These are phyloP conservation scores for Hypericum androsaemum DNA, from an alignment of 345 rosid species.

Conservation along the genomic window DNA sequence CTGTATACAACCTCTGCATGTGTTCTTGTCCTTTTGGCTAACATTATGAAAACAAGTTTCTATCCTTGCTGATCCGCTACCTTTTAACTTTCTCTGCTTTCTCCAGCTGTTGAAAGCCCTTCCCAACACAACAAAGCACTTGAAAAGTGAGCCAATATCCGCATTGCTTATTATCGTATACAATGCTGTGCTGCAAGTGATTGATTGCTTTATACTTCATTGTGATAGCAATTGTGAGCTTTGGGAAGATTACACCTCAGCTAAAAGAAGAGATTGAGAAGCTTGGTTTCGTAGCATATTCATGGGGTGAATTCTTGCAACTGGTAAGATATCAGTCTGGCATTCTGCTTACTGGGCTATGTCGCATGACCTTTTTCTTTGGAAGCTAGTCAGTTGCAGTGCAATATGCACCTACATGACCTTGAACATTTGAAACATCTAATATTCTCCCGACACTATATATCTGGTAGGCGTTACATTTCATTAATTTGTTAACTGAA, in stretches of 20 bases:
- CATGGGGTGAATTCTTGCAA: constrained; percentile 80
- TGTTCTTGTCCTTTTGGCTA: too few relatives aligned
- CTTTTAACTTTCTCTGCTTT: constrained; percentile 10
- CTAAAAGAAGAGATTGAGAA: constrained; percentile 56
- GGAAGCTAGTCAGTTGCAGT: too few relatives aligned
- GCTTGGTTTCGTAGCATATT: constrained; percentile 46
- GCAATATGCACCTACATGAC: too few relatives aligned
- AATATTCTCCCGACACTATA: too few relatives aligned
- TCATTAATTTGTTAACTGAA: not conserved
- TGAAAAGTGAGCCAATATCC: constrained; percentile 55
- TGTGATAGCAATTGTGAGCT: constrained; percentile 82
- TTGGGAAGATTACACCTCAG: constrained; percentile 60
- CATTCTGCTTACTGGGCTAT: too few relatives aligned
- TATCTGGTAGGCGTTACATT: too few relatives aligned
- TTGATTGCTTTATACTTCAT: constrained; percentile 11
- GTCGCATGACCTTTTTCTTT: too few relatives aligned
- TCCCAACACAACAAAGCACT: constrained; percentile 44
- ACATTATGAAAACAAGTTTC: too few relatives aligned
- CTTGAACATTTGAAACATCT: too few relatives aligned
- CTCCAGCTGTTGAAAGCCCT: constrained; percentile 73
- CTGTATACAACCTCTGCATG: too few relatives aligned
- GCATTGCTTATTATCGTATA: not conserved
- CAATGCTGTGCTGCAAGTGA: not conserved
- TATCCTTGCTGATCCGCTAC: constrained; percentile 11
- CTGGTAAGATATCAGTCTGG: constrained; percentile 32